These are phyloP conservation scores for Penicillium sp. DNA, from an alignment of 2,329 filamentous ascomycete species.

Conservation along the genomic window DNA sequence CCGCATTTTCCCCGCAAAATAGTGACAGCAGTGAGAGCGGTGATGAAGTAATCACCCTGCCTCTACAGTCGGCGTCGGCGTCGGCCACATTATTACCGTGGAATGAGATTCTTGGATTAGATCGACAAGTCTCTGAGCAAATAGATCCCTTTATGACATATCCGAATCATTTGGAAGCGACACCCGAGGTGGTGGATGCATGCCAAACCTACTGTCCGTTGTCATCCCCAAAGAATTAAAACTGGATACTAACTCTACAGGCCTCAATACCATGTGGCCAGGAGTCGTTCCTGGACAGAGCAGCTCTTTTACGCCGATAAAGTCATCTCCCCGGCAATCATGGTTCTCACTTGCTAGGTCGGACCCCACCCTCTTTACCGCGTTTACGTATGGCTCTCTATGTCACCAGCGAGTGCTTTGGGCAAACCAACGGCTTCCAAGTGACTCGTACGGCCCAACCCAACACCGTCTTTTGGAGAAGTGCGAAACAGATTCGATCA, in stretches of 20 bases:
- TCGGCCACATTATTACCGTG: conserved; percentile 1
- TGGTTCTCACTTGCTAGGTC: conserved; percentile 34
- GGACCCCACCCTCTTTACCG: conserved; percentile 31
- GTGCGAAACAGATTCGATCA: conserved; percentile 35
- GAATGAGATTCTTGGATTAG: conserved; percentile 13
- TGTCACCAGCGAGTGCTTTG: conserved; percentile 35
- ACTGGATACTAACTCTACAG: conserved; percentile 7
- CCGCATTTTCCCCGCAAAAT: conserved; percentile 6
- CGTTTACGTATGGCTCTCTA: conserved; percentile 33
- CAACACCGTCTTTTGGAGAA: conserved; percentile 26
- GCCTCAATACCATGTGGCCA: conserved; percentile 30
- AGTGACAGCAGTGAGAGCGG: conserved; percentile 23
- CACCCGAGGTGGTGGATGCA: conserved; percentile 22
- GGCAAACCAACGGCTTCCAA: conserved; percentile 25
- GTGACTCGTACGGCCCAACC: conserved; percentile 17
- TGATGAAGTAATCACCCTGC: conserved; percentile 3
- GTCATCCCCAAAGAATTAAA: not conserved
- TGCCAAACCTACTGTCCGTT: conserved; percentile 31
- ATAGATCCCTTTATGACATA: conserved; percentile 32
- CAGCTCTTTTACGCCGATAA: not conserved
- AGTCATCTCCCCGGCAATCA: not conserved
- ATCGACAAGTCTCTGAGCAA: conserved; percentile 18
- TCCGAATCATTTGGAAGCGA: conserved; percentile 14
- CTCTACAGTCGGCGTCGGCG: not conserved
- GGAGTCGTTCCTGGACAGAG: conserved; percentile 21